Evolutionary conservation across 805 yeast species (phyloP).

Genomic region (Pichia scutulata): DNA sequence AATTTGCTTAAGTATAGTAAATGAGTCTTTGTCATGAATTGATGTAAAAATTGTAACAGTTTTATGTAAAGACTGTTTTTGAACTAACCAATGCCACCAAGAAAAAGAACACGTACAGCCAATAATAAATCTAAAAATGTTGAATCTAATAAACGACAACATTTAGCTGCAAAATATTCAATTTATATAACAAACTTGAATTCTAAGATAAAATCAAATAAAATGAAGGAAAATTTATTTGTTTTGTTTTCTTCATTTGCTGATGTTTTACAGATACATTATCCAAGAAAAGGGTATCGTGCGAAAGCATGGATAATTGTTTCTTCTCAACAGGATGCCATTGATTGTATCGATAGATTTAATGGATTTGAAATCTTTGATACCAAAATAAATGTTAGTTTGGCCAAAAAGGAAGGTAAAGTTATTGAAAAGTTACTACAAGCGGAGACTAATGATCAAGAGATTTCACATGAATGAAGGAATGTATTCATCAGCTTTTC

Average conservation of each 20-base stretch:
- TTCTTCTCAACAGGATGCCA: conserved; percentile 42
- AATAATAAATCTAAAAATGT: not conserved
- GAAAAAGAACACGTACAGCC: conserved; percentile 6
- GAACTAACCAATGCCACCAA: conserved; percentile 9
- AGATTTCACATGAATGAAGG: not conserved
- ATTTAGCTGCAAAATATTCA: conserved; percentile 28
- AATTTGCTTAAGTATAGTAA: not conserved
- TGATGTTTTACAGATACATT: conserved; percentile 47
- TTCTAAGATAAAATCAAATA: conserved; percentile 40
- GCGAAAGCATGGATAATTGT: conserved; percentile 65
- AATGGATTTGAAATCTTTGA: conserved; percentile 46
- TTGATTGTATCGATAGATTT: conserved; percentile 40
- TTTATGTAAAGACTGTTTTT: no score
- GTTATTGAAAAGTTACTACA: conserved; percentile 14
- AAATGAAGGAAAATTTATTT: conserved; percentile 47
- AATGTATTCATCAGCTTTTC: not conserved
- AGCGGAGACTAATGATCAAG: not conserved
- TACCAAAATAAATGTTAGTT: conserved; percentile 40
- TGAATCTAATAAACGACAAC: conserved; percentile 3
- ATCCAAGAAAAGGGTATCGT: conserved; percentile 37
- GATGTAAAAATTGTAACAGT: no score
- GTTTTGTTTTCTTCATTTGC: conserved; percentile 57
- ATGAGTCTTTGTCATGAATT: not conserved
- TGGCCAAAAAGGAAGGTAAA: conserved; percentile 30
- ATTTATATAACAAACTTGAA: conserved; percentile 53